Conservation (phyloP, 129 eudicot genomes). For the Heracleum sosnowskyi region DNA sequence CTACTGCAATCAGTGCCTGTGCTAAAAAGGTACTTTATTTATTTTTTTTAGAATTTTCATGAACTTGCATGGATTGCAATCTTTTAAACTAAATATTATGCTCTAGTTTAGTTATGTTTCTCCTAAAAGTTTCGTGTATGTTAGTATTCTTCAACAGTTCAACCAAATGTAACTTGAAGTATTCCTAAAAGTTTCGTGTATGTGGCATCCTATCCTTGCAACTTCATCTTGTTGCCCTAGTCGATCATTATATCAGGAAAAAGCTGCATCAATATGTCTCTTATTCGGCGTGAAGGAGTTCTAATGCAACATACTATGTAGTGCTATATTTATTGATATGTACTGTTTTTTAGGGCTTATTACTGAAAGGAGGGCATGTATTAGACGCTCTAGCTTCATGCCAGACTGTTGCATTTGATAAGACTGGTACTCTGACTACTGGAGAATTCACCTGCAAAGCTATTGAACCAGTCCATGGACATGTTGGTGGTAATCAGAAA, state of each 20-base stretch:
- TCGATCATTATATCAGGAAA: not conserved
- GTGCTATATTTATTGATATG: not conserved
- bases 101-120: not conserved
- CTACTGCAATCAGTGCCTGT: constrained; percentile 98
- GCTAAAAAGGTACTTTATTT: constrained; percentile 64
- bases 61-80: not conserved
- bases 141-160: not conserved
- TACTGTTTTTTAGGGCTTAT: constrained; percentile 60
- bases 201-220: not conserved
- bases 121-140: not conserved
- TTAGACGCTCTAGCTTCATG: constrained; percentile 88
- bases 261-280: not conserved
- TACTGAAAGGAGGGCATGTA: constrained; percentile 96
- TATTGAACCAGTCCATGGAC: constrained; percentile 95
- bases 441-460: constrained; percentile 92
- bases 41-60: not conserved
- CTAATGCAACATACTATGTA: not conserved
- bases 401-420: constrained; percentile 86
- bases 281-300: not conserved
- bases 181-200: not conserved
- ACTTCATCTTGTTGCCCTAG: not conserved
- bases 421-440: constrained; percentile 98
- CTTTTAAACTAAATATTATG: not conserved
- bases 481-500: constrained; percentile 26
- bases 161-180: not conserved